phyloP scores from a whole-genome alignment of 352 stramenopile genomes.

The Plasmopara halstedii region DNA sequence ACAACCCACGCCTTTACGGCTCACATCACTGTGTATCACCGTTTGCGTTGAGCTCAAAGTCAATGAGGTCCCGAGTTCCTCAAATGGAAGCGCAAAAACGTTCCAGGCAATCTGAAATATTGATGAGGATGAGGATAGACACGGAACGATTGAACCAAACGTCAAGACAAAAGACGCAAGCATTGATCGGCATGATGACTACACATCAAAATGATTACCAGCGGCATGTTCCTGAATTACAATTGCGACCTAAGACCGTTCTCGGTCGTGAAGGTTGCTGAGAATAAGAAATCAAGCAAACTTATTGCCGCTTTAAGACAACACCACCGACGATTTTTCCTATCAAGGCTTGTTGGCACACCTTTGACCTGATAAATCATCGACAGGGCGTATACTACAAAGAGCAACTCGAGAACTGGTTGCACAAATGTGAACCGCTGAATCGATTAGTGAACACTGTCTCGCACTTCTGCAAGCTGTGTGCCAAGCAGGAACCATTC shows the following conservation, averaged over 20 bases:
- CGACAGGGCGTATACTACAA: no score
- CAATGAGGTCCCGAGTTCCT: conserved; percentile 11
- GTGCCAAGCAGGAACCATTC: conserved; percentile 45
- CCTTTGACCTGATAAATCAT: no score
- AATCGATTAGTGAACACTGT: conserved; percentile 3
- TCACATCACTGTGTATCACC: conserved; percentile 10
- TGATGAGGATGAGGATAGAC: conserved; percentile 16
- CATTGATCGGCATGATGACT: conserved; percentile 1
- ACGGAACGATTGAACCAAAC: conserved; percentile 16
- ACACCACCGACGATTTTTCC: background rate
- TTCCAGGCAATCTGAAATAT: conserved; percentile 12
- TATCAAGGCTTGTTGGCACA: conserved; percentile 2
- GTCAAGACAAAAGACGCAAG: conserved; percentile 11
- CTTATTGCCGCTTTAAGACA: conserved; percentile 7
- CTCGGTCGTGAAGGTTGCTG: conserved; percentile 3
- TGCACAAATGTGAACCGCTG: background rate
- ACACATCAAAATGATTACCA: conserved; percentile 18
- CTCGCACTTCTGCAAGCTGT: conserved; percentile 36
- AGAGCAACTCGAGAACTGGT: background rate
- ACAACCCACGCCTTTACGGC: conserved; percentile 50
- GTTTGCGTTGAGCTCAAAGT: conserved; percentile 6
- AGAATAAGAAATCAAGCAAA: conserved; percentile 1
- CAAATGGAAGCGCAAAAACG: conserved; percentile 20
- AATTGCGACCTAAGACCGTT: conserved; percentile 7
- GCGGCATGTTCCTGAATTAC: conserved; percentile 4